Base-by-base conservation (phyloP, 2,329 filamentous ascomycete species). In the Colletotrichum cereale region DNA sequence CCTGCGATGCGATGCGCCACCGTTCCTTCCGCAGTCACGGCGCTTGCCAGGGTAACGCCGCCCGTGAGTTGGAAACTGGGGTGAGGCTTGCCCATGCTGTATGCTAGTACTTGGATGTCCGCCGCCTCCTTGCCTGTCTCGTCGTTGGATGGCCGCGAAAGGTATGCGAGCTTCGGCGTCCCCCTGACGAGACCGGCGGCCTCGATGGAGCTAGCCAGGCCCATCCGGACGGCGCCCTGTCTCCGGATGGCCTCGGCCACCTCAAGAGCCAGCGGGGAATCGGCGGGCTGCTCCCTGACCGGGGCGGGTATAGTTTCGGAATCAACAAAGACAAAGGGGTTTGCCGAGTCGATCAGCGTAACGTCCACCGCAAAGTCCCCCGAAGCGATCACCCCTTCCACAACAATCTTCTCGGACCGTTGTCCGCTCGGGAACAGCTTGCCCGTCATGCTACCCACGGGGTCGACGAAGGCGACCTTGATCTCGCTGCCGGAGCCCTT, bases 371-470 rank as follows among this genome's bases (percentile, higher is more conserved):
- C 82, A 16, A 81, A 79, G 0, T 74, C 55, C 0, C 64, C 62
- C 6, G 60, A 48, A 2, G 44, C 42, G 21, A 40, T 55, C 14
- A 75, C 62, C 0, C 85, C 79, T 3, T 86, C 79, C 3, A 83
- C 82, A 5, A 82, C 79, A 10, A 91, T 79, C 0, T 56, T 76
- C 74, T 90, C 84, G 3, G 84, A 75, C 0, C 79, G 78, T n/a
- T 82, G 82, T 0, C 88, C 88, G 0, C 89, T 90, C 0, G 90
- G 90, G 11, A 92, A 82, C 0, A 89, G 76, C 72, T 84, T 85
- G 4, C 86, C 87, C 0, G 89, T 92, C 79, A 89, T 89, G 60
- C 88, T 88, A 0, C 90, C 89, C 2, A 84, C 87, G 0, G 90
- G 90, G 34, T 88, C 79, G 21, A 89, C 78, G 72, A 92, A 92